Conservation (phyloP, 768 basidiomycete genomes). For the Tremella yokohamensis region DNA sequence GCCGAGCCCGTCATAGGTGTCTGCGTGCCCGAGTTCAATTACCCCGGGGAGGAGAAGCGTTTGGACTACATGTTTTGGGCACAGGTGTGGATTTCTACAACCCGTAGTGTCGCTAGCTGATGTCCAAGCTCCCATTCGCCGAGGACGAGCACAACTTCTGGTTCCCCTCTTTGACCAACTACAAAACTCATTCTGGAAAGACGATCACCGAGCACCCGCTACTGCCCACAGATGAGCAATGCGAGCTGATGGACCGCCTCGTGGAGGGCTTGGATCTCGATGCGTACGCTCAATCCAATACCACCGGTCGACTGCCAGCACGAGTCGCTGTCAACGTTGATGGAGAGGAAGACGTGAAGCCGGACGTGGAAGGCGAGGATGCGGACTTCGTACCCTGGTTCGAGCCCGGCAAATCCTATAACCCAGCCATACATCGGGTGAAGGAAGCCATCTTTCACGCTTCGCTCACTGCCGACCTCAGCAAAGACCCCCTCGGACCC, state of each 20-base stretch:
- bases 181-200: constrained; percentile 73
- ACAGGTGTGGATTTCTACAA: constrained; percentile 56
- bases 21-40: constrained; percentile 63
- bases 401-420: constrained; percentile 70
- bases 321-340: constrained; percentile 40
- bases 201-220: constrained; percentile 62
- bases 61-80: constrained; percentile 81
- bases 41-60: constrained; percentile 45
- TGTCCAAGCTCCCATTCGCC: constrained; percentile 79
- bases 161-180: constrained; percentile 72
- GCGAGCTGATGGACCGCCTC: constrained; percentile 69
- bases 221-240: constrained; percentile 47
- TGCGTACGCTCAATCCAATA: constrained; percentile 58
- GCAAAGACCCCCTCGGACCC: constrained; percentile 70
- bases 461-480: constrained; percentile 72
- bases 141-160: constrained; percentile 86
- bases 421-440: constrained; percentile 82
- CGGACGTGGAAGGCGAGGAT: constrained; percentile 14
- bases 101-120: background rate
- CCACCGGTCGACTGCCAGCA: constrained; percentile 52
- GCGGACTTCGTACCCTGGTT: constrained; percentile 62
- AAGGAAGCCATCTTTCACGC: constrained; percentile 92
- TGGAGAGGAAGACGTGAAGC: constrained; percentile 19
- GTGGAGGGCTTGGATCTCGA: constrained; percentile 88
- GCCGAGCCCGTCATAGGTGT: constrained; percentile 83